Evolutionary conservation across 2,329 filamentous ascomycete species (phyloP), one percentile per base, ranked within the genome.

Genomic region (Tolypocladium capitatum): DNA sequence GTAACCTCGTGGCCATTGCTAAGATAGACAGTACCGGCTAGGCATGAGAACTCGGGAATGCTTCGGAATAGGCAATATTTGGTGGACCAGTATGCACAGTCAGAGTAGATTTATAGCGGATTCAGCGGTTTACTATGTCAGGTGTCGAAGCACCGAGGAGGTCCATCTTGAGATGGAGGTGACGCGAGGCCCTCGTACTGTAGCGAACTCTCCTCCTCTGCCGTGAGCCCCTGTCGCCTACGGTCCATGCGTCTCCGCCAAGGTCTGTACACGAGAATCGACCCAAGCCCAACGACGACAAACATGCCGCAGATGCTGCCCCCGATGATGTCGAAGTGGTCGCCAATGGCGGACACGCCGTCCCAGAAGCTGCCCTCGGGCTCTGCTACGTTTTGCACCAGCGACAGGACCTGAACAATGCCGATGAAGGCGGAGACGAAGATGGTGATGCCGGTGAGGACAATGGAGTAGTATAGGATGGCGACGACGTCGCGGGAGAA

Each of bases 381-480:
- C 46, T 84, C 72, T 0, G 84, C 83, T 1, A 91, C 82, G 57
- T 90, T 87, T 47, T 86, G 71, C 2, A 88, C 73, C 10, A 97
- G 71, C 2, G 81, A 88, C 11, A 97, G 70, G 0, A 95, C 69
- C 63, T 98, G 92, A 24, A 97, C 76, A 16, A 84, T 71, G 21
- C 91, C 91, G 55, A 97, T 94, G 28, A 92, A 83, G 3, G 87
- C 77, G 1, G 89, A 87, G 0, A 94, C 88, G 5, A 85, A 68
- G 24, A 95, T 84, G 0, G 89, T 96, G 46, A 95, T 78, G 3
- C 76, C 79, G 0, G 88, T 95, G 28, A 95, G 73, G 0, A 94
- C 84, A 55, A 91, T 85, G 13, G 88, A 94, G 67, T 96, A 97
- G 68, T 97, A 97, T 1, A 95, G 69, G 43, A 96, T 90, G 0